Evolutionary conservation across 208 protist species (phyloP).

Genomic region (Leishmania lainsoni): DNA sequence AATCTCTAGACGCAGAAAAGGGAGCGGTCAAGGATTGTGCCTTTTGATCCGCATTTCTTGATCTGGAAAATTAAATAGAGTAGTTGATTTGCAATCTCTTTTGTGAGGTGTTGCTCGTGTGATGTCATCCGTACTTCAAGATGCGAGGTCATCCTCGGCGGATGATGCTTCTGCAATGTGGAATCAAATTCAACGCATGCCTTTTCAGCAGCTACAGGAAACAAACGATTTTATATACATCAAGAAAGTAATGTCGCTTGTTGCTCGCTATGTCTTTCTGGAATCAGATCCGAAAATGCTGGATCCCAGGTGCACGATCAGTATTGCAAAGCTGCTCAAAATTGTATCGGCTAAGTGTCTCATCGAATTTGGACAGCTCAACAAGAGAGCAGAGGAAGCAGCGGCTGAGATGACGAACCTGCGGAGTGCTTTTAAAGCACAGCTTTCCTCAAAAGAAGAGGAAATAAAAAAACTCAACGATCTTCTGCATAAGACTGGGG

Average conservation of each 20-base stretch:
- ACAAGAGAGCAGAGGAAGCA: conserved; percentile 18
- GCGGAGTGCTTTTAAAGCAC: conserved; percentile 15
- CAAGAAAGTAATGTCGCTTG: conserved; percentile 61
- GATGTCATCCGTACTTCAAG: background rate
- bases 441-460: conserved; percentile 28
- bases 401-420: conserved; percentile 20
- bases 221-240: conserved; percentile 56
- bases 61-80: background rate
- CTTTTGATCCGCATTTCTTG: background rate
- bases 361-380: conserved; percentile 36
- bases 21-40: no score
- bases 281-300: conserved; percentile 63
- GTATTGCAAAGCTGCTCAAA: conserved; percentile 63
- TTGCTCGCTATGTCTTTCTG: conserved; percentile 53
- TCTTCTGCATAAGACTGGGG: background rate
- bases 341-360: conserved; percentile 53
- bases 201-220: conserved; percentile 69
- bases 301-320: conserved; percentile 52
- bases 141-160: background rate
- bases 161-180: conserved; percentile 45
- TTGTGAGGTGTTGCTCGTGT: background rate
- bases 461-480: conserved; percentile 24
- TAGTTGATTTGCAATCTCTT: background rate
- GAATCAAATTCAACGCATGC: conserved; percentile 72
- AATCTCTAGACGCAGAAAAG: background rate